A percentile compares a stretch with the other conserved stretches of the same genome.
phyloP scores from a whole-genome alignment of 306 rosid genomes.

The Senna tora region DNA sequence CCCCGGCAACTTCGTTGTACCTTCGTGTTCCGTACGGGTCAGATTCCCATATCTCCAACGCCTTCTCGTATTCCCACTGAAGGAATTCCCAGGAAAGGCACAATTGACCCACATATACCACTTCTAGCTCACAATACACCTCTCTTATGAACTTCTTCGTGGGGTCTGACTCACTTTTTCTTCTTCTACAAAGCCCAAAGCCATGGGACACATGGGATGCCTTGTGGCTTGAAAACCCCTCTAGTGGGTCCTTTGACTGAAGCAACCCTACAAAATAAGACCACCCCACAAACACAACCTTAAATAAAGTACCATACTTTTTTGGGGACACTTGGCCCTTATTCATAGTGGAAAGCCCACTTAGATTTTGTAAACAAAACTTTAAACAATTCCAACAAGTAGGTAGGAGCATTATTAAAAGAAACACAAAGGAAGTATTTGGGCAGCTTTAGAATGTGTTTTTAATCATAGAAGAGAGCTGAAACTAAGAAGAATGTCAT shows the following conservation, averaged over 20 bases:
- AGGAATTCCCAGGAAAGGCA: conserved; percentile 97
- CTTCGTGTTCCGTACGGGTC: conserved; percentile 49
- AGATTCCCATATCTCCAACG: conserved; percentile 60
- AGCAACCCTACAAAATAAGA: conserved; percentile 51
- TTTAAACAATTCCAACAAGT: too few relatives aligned
- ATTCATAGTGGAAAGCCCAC: conserved; percentile 35
- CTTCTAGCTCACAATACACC: conserved; percentile 70
- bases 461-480: too few relatives aligned
- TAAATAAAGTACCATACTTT: conserved; percentile 21
- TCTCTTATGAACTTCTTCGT: conserved; percentile 51
- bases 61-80: conserved; percentile 75
- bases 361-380: conserved; percentile 23
- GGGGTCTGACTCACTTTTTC: conserved; percentile 58
- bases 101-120: conserved; percentile 86
- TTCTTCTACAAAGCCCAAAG: conserved; percentile 52
- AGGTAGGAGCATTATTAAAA: too few relatives aligned
- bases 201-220: conserved; percentile 50
- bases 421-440: too few relatives aligned
- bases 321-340: conserved; percentile 10
- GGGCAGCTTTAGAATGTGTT: too few relatives aligned
- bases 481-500: too few relatives aligned
- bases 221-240: conserved; percentile 53
- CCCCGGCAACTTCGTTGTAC: conserved; percentile 73
- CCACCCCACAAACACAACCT: not conserved
- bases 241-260: conserved; percentile 78